Evolutionary conservation across 2,329 filamentous ascomycete genomes (phyloP), one percentile per base, ranked within the genome.

Genomic region (Fusarium chuoi): DNA sequence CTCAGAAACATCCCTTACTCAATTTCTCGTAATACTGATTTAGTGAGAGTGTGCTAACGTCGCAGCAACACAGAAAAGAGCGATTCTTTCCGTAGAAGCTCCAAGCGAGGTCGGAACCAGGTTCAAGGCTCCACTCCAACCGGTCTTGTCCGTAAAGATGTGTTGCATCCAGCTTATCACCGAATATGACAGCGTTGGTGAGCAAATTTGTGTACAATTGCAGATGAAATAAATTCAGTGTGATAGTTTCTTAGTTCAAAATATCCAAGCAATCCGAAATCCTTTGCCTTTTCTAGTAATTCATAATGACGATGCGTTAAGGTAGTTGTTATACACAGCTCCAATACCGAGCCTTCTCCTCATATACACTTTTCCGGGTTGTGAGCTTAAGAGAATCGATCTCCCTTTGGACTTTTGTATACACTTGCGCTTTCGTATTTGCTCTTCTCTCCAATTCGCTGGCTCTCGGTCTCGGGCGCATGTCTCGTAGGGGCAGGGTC

Each of bases 401-500:
- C 95, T 7, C 96, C 96, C 82, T 94, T 97, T 70, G 87, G 89
- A 83, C 92, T 93, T 77, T 89, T 86, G 83, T 92, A 98, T 62
- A 95, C 93, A 76, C 89, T 87, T 60, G 86, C 87, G 38, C 93
- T 92, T 85, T 98, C 95, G 83, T 97, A 98, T 84, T 97, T 98
- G 82, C 94, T 93, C 87, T 94, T 97, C 82, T 95, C 93, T 41
- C 85, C 78, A 33, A 93, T 86, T 73, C 88, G 86, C 79, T 94
- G 87, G 48, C 86, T 84, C 80, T 93, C 93, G 46, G 89, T 93
- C 73, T 91, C 87, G 4, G 94, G 93, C 68, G 92, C 93, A 83
- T 97, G 95, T 74, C 91, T 87, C 60, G 94, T 97, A 15, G 95
- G 92, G 18, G 95, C 95, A n/a, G 94, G 94, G 83, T 98, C 95